phyloP scores from a whole-genome alignment of 768 basidiomycete species.

The Leccinum subgranulosum region DNA sequence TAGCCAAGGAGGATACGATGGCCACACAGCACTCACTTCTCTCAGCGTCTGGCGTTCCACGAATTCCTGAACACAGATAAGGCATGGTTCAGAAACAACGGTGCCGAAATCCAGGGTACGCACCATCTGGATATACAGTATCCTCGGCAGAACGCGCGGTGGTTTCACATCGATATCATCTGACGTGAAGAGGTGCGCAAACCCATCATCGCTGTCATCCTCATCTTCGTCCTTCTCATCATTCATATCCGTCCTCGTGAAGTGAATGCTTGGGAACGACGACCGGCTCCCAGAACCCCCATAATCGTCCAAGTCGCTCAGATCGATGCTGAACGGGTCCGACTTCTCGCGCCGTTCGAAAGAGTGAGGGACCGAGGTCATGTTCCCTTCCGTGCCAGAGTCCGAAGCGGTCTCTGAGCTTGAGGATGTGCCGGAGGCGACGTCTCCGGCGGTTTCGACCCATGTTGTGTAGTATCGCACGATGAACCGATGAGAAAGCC shows the following conservation, averaged over 20 bases:
- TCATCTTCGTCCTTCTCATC: constrained; percentile 42
- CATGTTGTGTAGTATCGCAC: constrained; percentile 91
- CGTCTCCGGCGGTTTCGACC: constrained; percentile 69
- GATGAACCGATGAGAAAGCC: constrained; percentile 84
- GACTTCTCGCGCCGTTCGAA: constrained; percentile 41
- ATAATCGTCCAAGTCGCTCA: constrained; percentile 60
- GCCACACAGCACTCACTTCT: constrained; percentile 48
- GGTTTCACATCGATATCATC: constrained; percentile 32
- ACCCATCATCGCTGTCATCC: constrained; percentile 41
- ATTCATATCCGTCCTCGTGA: constrained; percentile 48
- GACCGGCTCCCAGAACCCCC: constrained; percentile 50
- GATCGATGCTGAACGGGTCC: constrained; percentile 62
- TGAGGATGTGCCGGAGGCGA: constrained; percentile 46
- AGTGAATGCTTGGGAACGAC: constrained; percentile 84
- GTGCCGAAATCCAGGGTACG: not conserved
- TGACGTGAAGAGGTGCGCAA: constrained; percentile 34
- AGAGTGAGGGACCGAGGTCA: constrained; percentile 56
- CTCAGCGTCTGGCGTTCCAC: constrained; percentile 88
- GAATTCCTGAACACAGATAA: constrained; percentile 57
- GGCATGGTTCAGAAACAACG: not conserved
- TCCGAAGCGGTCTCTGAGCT: constrained; percentile 40
- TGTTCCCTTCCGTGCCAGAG: constrained; percentile 42
- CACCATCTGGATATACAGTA: constrained; percentile 95
- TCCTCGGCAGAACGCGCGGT: constrained; percentile 41
- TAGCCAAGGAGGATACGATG: not conserved